These are phyloP conservation scores for Stylosanthes scabra DNA, from an alignment of 331 rosid species.

Conservation along the genomic window DNA sequence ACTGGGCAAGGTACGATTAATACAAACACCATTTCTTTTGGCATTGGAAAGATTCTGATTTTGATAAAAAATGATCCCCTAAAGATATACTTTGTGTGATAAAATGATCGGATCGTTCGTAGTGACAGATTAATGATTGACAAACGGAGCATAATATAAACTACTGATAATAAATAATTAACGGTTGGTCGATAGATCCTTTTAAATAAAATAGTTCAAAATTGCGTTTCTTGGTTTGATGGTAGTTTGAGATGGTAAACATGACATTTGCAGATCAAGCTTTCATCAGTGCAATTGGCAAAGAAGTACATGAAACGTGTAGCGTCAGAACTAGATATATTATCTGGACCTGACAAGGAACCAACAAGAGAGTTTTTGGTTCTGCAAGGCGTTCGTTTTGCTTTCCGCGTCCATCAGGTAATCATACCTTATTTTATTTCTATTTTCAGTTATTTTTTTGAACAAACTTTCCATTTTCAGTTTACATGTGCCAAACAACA, in stretches of 20 bases:
- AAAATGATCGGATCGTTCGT: no score
- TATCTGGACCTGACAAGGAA: slow-evolving; percentile 83
- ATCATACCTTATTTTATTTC: background rate
- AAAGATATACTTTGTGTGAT: no score
- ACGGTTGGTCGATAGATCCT: background rate
- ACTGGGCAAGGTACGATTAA: slow-evolving; percentile 76
- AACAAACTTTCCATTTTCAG: background rate
- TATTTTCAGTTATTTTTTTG: background rate
- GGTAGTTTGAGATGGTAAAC: background rate
- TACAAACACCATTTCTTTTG: background rate
- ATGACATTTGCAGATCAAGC: slow-evolving; percentile 73
- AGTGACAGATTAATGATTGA: no score
- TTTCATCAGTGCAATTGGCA: slow-evolving; percentile 91
- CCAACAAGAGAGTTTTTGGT: slow-evolving; percentile 83
- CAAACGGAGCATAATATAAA: no score
- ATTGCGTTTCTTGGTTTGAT: background rate
- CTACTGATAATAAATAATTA: no score
- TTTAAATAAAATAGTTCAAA: background rate
- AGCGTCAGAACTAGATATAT: slow-evolving; percentile 76
- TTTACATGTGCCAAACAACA: background rate
- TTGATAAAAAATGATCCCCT: no score
- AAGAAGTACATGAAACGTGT: slow-evolving; percentile 93
- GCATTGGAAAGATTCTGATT: no score
- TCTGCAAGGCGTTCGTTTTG: slow-evolving; percentile 94
- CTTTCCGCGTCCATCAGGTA: slow-evolving; percentile 97